Percentiles rank a stretch among this genome's conserved stretches.
These are phyloP conservation scores for Capronia epimyces DNA, from an alignment of 2,329 filamentous ascomycete genomes.

Conservation along the genomic window DNA sequence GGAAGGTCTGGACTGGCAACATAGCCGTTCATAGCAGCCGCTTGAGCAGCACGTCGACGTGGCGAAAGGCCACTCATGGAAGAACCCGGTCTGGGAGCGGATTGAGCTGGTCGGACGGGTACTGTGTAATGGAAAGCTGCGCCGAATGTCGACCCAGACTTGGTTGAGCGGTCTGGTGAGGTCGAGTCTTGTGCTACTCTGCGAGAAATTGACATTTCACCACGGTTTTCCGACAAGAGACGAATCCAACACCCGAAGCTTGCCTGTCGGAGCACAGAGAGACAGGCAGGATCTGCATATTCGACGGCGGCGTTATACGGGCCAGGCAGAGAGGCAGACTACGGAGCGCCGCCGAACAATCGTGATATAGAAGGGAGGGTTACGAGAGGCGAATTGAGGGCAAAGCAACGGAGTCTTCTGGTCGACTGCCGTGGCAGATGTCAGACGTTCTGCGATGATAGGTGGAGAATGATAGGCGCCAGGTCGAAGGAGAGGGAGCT, in stretches of 20 bases:
- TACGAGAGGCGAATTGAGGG: not conserved
- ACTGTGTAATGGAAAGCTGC: slow-evolving; percentile 42
- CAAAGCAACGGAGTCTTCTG: slow-evolving; percentile 8
- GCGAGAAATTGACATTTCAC: slow-evolving; percentile 20
- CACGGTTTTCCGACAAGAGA: slow-evolving; percentile 5
- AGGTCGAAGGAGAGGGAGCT: not conserved
- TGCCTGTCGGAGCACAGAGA: slow-evolving; percentile 20
- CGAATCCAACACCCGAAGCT: slow-evolving; percentile 4
- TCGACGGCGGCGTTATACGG: slow-evolving; percentile 13
- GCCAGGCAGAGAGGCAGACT: not conserved
- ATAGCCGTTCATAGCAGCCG: slow-evolving; percentile 46
- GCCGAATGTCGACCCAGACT: slow-evolving; percentile 29
- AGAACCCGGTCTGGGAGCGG: slow-evolving; percentile 10
- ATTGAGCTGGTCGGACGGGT: slow-evolving; percentile 15
- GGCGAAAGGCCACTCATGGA: slow-evolving; percentile 27
- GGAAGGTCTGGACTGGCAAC: slow-evolving; percentile 41
- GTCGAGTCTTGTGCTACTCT: slow-evolving; percentile 20
- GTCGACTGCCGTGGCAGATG: slow-evolving; percentile 11
- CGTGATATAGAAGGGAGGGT: not conserved
- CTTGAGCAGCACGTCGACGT: slow-evolving; percentile 27
- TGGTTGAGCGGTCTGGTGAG: slow-evolving; percentile 16
- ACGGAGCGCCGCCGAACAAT: not conserved
- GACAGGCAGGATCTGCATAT: slow-evolving; percentile 23
- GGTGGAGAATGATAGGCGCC: slow-evolving; percentile 6
- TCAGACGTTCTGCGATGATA: slow-evolving; percentile 2